These are phyloP conservation scores for Yarrowia sp. DNA, from an alignment of 805 yeast species.

Conservation along the genomic window DNA sequence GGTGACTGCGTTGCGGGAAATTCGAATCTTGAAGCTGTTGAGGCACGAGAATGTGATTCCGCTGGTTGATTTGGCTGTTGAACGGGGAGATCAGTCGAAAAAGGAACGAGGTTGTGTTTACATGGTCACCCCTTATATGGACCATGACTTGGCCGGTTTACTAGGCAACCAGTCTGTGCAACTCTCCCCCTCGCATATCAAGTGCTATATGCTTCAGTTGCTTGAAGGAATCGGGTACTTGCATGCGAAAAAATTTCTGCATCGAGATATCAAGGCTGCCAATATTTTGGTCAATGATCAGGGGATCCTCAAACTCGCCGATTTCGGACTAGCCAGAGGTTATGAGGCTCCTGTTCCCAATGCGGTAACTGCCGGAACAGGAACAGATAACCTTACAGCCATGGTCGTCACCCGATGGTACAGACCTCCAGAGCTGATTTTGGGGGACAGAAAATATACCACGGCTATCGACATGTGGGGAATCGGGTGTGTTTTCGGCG, in stretches of 20 bases:
- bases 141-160: slow-evolving; percentile 88
- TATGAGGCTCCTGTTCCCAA: slow-evolving; percentile 70
- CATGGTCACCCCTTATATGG: slow-evolving; percentile 92
- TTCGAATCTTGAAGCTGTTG: slow-evolving; percentile 75
- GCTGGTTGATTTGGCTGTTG: slow-evolving; percentile 78
- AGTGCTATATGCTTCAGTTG: slow-evolving; percentile 81
- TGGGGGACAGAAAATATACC: slow-evolving; percentile 86
- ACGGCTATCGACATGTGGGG: slow-evolving; percentile 99
- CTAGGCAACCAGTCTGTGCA: slow-evolving; percentile 71
- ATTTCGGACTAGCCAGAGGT: slow-evolving; percentile 89
- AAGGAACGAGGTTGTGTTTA: slow-evolving; percentile 59
- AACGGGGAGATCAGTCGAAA: slow-evolving; percentile 48
- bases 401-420: slow-evolving; percentile 97
- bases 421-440: slow-evolving; percentile 89
- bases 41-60: slow-evolving; percentile 75
- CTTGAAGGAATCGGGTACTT: slow-evolving; percentile 81
- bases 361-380: slow-evolving; percentile 55
- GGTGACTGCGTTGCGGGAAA: slow-evolving; percentile 92
- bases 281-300: slow-evolving; percentile 78
- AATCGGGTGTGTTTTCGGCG: slow-evolving; percentile 93
- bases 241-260: slow-evolving; percentile 68
- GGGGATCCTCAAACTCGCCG: slow-evolving; percentile 89
- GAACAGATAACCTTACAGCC: slow-evolving; percentile 58
- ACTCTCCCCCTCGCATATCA: slow-evolving; percentile 71
- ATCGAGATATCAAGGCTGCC: slow-evolving; percentile 96